Evolutionary conservation across 2,329 filamentous ascomycete species (phyloP).

Genomic region (Colletotrichum trifolii): DNA sequence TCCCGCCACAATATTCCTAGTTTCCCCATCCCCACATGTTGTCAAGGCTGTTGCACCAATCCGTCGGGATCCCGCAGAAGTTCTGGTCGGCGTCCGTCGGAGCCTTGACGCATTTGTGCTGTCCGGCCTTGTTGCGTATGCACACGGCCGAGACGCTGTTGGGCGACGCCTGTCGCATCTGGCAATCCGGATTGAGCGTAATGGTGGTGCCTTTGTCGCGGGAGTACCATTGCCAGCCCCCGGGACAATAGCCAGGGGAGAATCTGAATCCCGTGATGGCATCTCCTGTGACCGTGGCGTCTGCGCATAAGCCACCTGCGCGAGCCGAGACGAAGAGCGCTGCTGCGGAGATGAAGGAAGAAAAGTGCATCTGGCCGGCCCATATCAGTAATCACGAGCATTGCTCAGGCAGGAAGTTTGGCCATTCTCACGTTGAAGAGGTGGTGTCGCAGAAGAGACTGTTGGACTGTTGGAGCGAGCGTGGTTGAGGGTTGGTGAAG

Average conservation of each 20-base stretch:
- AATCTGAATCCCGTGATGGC: constrained; percentile 2
- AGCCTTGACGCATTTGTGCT: constrained; percentile 1
- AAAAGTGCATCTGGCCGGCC: too few species aligned
- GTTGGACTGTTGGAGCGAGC: too few species aligned
- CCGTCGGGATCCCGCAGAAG: constrained; percentile 2
- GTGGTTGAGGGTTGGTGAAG: too few species aligned
- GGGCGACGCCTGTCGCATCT: constrained; percentile 5
- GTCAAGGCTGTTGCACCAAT: neutral
- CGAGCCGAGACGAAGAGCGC: too few species aligned
- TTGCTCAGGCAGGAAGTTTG: too few species aligned
- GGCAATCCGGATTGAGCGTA: constrained; percentile 8
- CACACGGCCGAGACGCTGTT: constrained; percentile 8
- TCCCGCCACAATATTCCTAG: neutral
- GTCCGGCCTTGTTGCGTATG: neutral
- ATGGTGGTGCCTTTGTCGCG: constrained; percentile 4
- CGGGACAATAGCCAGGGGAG: too few species aligned
- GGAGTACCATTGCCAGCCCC: constrained; percentile 1
- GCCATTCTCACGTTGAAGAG: too few species aligned
- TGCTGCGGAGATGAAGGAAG: too few species aligned
- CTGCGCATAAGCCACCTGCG: too few species aligned
- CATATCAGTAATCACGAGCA: too few species aligned
- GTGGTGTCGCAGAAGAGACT: too few species aligned
- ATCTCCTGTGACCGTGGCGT: neutral
- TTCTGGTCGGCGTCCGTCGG: neutral
- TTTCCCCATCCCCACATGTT: constrained; percentile 14